Base-by-base conservation (phyloP, 768 basidiomycete species). In the Mycena leptocephala region DNA sequence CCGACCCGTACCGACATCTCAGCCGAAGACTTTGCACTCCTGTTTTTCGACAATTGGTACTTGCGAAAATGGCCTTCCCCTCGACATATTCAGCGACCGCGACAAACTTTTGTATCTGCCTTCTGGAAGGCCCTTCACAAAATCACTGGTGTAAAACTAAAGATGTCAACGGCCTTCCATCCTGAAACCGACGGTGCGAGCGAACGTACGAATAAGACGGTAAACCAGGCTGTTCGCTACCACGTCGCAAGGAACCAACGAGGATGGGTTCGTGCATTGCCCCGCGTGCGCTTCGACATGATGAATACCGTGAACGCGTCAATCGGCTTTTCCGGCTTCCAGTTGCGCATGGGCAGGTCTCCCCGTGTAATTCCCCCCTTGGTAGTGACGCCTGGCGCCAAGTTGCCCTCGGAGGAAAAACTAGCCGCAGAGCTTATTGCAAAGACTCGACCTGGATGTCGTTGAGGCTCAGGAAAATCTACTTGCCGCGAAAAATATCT, bases 381-480 rank as follows among this genome's bases (percentile, higher is more conserved):
- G 0, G 32, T 71, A 22, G 8, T 11, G 1, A 10, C 32, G n/a
- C 1, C 65, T 65, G 1, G 11, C 24, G 3, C 9, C 24, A 59
- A 14, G 33, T 14, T 10, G 20, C 56, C 14, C n/a, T n/a, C n/a
- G n/a, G n/a, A n/a, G n/a, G 3, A 20, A 5, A 43, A 33, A 22
- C 32, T 46, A 20, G 58, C 69, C 0, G 14, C 33, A 0, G 37
- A 68, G 2, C 55, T 78, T 1, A 70, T 63, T 6, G 63, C 55
- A 7, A n/a, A 66, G 41, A 1, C 51, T 80, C 16, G 32, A 79
- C 0, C 10, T 37, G 0, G 79, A 84, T 64, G 65, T 82, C 4
- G 43, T 63, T 0, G 78, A 82, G n/a, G 84, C 83, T 0, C 78
- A 80, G 14, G 83, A 85, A 28, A 81, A 81, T 64, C 63, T 86